Evolutionary conservation across 2,329 filamentous ascomycete genomes (phyloP).

Genomic region (Penicillium glabrum): DNA sequence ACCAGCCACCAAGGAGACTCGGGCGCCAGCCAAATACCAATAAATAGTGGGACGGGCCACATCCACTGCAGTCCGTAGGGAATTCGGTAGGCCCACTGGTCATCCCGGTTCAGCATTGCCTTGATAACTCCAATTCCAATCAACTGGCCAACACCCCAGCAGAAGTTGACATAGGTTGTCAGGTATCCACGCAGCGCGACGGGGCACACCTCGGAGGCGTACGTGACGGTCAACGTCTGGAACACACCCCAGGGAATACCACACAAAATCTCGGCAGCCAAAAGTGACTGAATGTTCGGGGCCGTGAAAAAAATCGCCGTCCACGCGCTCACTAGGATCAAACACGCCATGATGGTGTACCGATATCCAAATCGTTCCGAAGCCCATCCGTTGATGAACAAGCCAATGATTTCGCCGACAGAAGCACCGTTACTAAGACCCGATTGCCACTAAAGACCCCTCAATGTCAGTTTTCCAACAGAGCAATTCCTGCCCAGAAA

Average conservation of each 20-base stretch:
- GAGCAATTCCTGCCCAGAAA: neutral
- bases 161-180: slow-evolving; percentile 50
- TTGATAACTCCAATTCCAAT: slow-evolving; percentile 54
- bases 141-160: slow-evolving; percentile 51
- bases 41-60: slow-evolving; percentile 52
- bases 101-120: slow-evolving; percentile 45
- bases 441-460: slow-evolving; percentile 42
- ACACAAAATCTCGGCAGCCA: slow-evolving; percentile 53
- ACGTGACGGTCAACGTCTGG: slow-evolving; percentile 50
- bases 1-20: slow-evolving; percentile 56
- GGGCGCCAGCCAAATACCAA: slow-evolving; percentile 50
- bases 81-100: slow-evolving; percentile 54
- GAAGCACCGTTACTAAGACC: slow-evolving; percentile 46
- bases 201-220: slow-evolving; percentile 50
- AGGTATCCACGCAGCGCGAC: slow-evolving; percentile 47
- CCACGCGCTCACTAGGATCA: slow-evolving; percentile 48
- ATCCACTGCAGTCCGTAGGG: slow-evolving; percentile 56
- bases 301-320: slow-evolving; percentile 55
- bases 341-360: slow-evolving; percentile 51
- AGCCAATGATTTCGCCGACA: slow-evolving; percentile 50
- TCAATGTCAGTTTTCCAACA: slow-evolving; percentile 13
- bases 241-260: slow-evolving; percentile 55
- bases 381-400: slow-evolving; percentile 53
- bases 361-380: slow-evolving; percentile 55
- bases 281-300: slow-evolving; percentile 46